Evolutionary conservation across 148 eudicot genomes (phyloP), one percentile per base, ranked within the genome.

Genomic region (Salicornia ramosissima): DNA sequence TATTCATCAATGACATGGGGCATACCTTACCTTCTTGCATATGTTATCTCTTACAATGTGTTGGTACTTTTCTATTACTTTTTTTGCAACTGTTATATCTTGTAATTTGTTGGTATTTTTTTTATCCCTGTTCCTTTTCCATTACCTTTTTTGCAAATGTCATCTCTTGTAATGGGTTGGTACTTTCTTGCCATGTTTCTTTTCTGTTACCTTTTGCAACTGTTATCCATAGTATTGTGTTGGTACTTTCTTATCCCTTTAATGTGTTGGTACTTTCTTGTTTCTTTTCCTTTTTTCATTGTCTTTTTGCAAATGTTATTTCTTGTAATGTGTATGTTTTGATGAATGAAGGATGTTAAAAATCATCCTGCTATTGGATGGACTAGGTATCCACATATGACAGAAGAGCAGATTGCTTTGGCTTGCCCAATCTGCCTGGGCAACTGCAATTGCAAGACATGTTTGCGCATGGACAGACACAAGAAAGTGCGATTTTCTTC

Each of bases 381-480:
- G 21, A 45, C 24, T 60, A 87, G 89, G 92, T 87, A 87, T 68
- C 90, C 90, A 55, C 49, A 7, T n/a, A 63, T 63, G 67, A 67
- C 42, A 15, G 83, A 84, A 75, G 83, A 82, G 55, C 86, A 74
- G 60, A 71, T 85, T 55, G 87, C 86, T 13, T 67, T 81, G 52
- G 45, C 57, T 16, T 87, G 92, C 74, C 92, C 92, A 5, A 65
- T 47, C 70, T 87, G 92, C 70, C 79, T 77, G 34, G 73, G 78
- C 25, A 85, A 83, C 71, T 87, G 92, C 79, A 87, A 87, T 56
- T 87, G 92, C 81, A 85, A 83, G 70, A 75, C 78, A 56, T 87
- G 89, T 70, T 85, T 83, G 70, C 80, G 87, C 28, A 74, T 71
- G 82, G 77, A 49, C 19, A 71, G 72, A 24, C 39, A 64, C 18